Evolutionary conservation across 2,329 filamentous ascomycete genomes (phyloP).

Genomic region (Penicillium decumbens): DNA sequence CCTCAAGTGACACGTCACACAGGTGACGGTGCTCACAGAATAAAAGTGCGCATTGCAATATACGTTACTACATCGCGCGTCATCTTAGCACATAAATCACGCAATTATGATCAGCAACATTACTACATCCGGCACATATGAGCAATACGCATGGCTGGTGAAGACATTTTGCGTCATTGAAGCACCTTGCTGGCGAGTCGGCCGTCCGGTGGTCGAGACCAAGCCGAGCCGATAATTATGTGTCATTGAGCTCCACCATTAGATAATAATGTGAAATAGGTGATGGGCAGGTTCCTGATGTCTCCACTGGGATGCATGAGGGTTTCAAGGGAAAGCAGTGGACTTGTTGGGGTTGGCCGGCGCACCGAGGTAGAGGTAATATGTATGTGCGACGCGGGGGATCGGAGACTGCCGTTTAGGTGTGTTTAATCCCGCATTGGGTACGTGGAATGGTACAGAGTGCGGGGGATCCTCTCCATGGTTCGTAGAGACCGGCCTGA

Average conservation of each 20-base stretch:
- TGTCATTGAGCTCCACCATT: conserved; percentile 21
- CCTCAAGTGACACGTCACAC: not conserved
- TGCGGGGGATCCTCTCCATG: not conserved
- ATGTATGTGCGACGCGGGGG: not conserved
- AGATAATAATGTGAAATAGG: conserved; percentile 14
- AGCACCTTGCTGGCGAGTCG: conserved; percentile 4
- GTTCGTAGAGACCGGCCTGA: not conserved
- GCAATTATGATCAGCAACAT: not conserved
- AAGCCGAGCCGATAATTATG: conserved; percentile 14
- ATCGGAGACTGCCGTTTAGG: not conserved
- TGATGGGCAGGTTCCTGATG: not conserved
- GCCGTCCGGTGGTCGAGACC: conserved; percentile 16
- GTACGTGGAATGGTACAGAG: not conserved
- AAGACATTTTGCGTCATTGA: conserved; percentile 11
- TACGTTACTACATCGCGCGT: not conserved
- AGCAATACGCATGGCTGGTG: not conserved
- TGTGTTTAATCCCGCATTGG: not conserved
- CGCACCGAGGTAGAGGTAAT: not conserved
- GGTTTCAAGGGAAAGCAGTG: not conserved
- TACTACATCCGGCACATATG: not conserved
- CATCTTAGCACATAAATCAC: not conserved
- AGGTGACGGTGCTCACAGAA: not conserved
- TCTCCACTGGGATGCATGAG: conserved; percentile 2
- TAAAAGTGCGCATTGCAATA: not conserved
- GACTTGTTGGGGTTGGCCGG: no score